phyloP scores from a whole-genome alignment of 208 protist genomes.

The Trypanosoma boissoni region DNA sequence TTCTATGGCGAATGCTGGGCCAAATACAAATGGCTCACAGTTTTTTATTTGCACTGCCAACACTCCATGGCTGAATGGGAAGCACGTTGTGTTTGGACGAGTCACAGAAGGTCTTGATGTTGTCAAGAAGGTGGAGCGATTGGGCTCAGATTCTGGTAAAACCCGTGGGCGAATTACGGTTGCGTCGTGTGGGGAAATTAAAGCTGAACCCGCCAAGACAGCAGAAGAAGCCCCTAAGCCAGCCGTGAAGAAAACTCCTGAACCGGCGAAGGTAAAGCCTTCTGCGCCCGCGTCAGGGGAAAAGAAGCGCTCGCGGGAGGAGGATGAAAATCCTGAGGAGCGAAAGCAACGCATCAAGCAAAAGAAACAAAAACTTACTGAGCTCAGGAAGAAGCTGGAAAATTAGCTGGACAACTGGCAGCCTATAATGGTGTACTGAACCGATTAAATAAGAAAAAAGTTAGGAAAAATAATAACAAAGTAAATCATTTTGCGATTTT shows the following conservation, averaged over 20 bases:
- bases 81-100: conserved; percentile 96
- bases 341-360: conserved; percentile 53
- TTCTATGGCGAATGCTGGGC: conserved; percentile 98
- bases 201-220: conserved; percentile 11
- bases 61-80: conserved; percentile 89
- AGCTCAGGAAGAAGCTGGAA: conserved; percentile 48
- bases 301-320: conserved; percentile 22
- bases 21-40: conserved; percentile 97
- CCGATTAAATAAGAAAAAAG: not conserved
- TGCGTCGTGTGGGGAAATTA: conserved; percentile 78
- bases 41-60: conserved; percentile 92
- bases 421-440: not conserved
- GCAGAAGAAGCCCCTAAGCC: conserved; percentile 2
- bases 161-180: conserved; percentile 63
- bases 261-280: not conserved
- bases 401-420: conserved; percentile 14
- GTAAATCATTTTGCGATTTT: not conserved
- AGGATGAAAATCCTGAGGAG: conserved; percentile 40
- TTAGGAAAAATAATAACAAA: not conserved
- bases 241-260: conserved; percentile 1
- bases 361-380: conserved; percentile 60
- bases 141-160: conserved; percentile 71
- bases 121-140: conserved; percentile 75
- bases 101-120: conserved; percentile 87
- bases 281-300: not conserved